A percentile compares a stretch with the other conserved stretches of the same genome.
Conservation (phyloP, 305 asterid genomes). For the Ruellia speciosa region DNA sequence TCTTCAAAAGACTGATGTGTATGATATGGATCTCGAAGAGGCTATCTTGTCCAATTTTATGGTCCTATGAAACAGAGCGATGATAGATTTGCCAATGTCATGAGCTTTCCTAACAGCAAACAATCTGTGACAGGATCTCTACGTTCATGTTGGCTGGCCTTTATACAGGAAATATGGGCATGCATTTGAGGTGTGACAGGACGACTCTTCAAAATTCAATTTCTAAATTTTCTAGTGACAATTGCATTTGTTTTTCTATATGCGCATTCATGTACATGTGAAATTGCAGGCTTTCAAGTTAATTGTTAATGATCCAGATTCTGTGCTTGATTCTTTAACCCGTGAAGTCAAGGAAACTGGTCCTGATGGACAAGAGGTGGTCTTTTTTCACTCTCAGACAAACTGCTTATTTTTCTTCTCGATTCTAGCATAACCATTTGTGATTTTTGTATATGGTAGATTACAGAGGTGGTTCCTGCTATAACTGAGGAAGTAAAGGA, state of each 20-base stretch:
- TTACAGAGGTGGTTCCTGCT: constrained; percentile 80
- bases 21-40: neutral
- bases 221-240: neutral
- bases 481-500: constrained; percentile 73
- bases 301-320: constrained; percentile 78
- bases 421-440: neutral
- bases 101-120: neutral
- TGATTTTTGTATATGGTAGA: constrained; percentile 31
- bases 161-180: constrained; percentile 87
- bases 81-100: constrained; percentile 4
- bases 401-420: neutral
- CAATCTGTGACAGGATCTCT: constrained; percentile 53
- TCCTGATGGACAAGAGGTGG: constrained; percentile 83
- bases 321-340: constrained; percentile 76
- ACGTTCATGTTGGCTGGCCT: constrained; percentile 94
- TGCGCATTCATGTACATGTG: neutral
- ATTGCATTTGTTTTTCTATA: neutral
- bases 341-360: constrained; percentile 92
- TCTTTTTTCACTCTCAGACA: constrained; percentile 1
- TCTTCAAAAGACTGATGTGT: neutral
- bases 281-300: constrained; percentile 71
- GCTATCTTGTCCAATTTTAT: neutral
- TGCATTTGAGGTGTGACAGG: constrained; percentile 81
- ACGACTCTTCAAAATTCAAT: neutral
- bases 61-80: neutral